These are phyloP conservation scores for Ligustrum vulgare DNA, from an alignment of 257 asterid genomes.

Conservation along the genomic window DNA sequence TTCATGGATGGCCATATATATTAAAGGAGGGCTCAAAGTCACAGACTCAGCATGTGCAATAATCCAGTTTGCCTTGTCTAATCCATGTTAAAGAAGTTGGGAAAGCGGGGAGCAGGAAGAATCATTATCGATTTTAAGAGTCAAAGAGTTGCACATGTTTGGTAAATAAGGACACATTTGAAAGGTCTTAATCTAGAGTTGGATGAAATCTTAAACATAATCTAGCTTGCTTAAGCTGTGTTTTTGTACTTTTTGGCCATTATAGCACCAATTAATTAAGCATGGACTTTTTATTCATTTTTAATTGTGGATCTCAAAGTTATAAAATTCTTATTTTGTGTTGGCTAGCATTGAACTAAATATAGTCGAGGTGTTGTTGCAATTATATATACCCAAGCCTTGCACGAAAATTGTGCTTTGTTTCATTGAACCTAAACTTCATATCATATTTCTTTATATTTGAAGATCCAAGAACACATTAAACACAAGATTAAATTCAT, in stretches of 20 bases:
- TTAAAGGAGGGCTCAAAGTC: conserved; percentile 31
- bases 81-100: conserved; percentile 40
- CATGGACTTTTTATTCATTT: neutral
- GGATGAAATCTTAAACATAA: conserved; percentile 11
- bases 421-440: no score
- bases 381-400: no score
- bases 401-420: no score
- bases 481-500: no score
- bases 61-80: conserved; percentile 46
- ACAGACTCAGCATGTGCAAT: conserved; percentile 51
- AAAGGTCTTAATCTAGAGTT: conserved; percentile 31
- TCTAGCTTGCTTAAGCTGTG: conserved; percentile 5
- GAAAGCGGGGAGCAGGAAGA: conserved; percentile 21
- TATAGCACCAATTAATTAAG: neutral
- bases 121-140: conserved; percentile 26
- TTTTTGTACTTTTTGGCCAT: neutral
- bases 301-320: neutral
- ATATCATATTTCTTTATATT: no score
- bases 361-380: no score
- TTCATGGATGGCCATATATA: conserved; percentile 40
- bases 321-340: neutral
- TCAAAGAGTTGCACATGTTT: conserved; percentile 62
- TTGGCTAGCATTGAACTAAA: neutral
- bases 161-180: conserved; percentile 49
- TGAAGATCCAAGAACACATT: no score